Percentiles rank a stretch among this genome's conserved stretches.
Conservation (phyloP, 73 alveolate species). For the Symbiodinium natans region DNA sequence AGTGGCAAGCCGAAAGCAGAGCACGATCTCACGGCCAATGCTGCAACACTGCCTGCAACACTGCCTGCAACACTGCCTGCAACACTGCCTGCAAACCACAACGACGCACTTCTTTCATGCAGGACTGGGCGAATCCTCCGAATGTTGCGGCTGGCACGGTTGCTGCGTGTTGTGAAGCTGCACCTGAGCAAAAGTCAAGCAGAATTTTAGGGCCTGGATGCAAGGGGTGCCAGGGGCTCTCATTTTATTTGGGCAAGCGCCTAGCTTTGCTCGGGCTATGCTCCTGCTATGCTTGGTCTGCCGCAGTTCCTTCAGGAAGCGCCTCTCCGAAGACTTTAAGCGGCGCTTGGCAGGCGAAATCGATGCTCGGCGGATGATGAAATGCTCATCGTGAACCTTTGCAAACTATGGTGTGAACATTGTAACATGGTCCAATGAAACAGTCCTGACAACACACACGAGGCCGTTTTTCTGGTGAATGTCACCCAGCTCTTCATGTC, state of each 20-base stretch:
- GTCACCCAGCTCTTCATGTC: conserved; percentile 59
- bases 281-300: too few relatives aligned
- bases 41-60: background rate
- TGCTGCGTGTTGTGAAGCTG: conserved; percentile 54
- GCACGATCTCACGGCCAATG: too few relatives aligned
- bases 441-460: background rate
- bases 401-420: too few relatives aligned
- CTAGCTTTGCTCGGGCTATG: background rate
- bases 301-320: background rate
- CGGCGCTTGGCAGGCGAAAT: conserved; percentile 4
- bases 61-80: too few relatives aligned
- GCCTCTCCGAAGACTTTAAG: background rate
- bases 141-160: conserved; percentile 52
- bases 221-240: background rate
- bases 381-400: too few relatives aligned
- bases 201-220: background rate
- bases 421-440: background rate
- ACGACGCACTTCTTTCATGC: too few relatives aligned
- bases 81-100: too few relatives aligned
- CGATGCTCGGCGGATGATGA: background rate
- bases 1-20: too few relatives aligned
- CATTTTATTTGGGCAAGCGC: background rate
- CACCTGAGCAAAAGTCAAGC: background rate
- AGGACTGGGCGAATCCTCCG: conserved; percentile 83
- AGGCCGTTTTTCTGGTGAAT: conserved; percentile 25